These are phyloP conservation scores for Russula ochroleuca DNA, from an alignment of 768 basidiomycete species.

Conservation along the genomic window DNA sequence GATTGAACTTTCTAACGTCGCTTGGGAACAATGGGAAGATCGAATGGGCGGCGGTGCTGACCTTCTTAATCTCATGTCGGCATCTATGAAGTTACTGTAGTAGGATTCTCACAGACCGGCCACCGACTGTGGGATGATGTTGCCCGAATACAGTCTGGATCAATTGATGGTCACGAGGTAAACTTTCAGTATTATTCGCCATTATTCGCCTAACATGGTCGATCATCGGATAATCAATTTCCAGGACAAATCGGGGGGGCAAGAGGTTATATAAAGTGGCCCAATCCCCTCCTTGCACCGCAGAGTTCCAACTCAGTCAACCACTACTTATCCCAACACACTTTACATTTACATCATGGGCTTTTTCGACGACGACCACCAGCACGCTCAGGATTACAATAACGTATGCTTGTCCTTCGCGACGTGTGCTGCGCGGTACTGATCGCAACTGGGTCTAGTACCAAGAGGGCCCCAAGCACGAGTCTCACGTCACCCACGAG, in stretches of 20 bases:
- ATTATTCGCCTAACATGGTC: too few relatives aligned
- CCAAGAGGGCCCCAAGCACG: conserved; percentile 35
- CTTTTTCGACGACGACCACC: background rate
- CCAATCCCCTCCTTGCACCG: background rate
- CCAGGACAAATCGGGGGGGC: background rate
- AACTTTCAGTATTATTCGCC: too few relatives aligned
- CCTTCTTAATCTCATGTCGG: too few relatives aligned
- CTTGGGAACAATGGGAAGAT: too few relatives aligned
- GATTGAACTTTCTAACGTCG: too few relatives aligned
- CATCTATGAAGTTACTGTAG: too few relatives aligned
- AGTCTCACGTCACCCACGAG: conserved; percentile 57
- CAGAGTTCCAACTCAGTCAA: background rate
- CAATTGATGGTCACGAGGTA: too few relatives aligned
- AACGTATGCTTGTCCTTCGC: background rate
- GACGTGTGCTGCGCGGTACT: background rate
- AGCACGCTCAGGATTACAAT: background rate
- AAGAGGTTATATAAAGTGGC: conserved; percentile 13
- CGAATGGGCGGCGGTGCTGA: too few relatives aligned
- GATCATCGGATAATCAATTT: background rate
- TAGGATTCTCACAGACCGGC: too few relatives aligned
- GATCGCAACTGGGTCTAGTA: background rate
- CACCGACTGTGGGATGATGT: too few relatives aligned
- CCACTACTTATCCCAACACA: background rate
- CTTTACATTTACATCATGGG: conserved; percentile 6
- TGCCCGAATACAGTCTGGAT: too few relatives aligned